A percentile compares a stretch with the other conserved stretches of the same genome.
These are phyloP conservation scores for Pyricularia sp. DNA, from an alignment of 2,329 filamentous ascomycete species.

Conservation along the genomic window DNA sequence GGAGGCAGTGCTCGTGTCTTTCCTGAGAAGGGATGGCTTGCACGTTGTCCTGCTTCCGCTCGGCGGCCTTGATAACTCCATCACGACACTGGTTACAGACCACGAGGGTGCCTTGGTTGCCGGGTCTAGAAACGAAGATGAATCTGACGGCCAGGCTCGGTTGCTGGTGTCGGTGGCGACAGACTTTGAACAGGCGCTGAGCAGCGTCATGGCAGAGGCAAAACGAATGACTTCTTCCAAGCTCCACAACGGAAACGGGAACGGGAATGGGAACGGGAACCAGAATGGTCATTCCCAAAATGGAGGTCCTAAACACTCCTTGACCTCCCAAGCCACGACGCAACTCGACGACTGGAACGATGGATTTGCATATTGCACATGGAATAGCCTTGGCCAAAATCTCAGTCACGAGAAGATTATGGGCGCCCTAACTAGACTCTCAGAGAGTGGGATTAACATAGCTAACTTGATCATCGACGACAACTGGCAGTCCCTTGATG, in stretches of 20 bases:
- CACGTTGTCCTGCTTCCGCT: slow-evolving; percentile 72
- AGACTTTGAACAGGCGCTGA: background rate
- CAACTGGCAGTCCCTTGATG: slow-evolving; percentile 80
- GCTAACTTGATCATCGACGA: slow-evolving; percentile 92
- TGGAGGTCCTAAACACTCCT: background rate
- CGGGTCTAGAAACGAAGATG: background rate
- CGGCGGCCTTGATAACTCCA: slow-evolving; percentile 56
- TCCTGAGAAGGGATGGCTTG: slow-evolving; percentile 61
- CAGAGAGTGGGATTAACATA: slow-evolving; percentile 63
- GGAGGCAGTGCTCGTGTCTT: slow-evolving; percentile 72
- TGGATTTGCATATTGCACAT: slow-evolving; percentile 45
- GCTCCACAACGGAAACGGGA: background rate
- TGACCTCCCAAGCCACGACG: background rate
- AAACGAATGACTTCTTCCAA: background rate
- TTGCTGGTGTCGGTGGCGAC: background rate
- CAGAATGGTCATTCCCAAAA: background rate
- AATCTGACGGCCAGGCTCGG: background rate
- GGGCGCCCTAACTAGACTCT: slow-evolving; percentile 61
- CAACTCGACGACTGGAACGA: slow-evolving; percentile 2
- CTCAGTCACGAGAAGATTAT: slow-evolving; percentile 76
- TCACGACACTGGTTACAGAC: background rate
- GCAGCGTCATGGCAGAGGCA: background rate
- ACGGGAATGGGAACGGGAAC: background rate
- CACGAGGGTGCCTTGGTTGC: background rate
- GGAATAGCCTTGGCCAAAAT: slow-evolving; percentile 83